Percentiles rank a stretch among this genome's conserved stretches.
phyloP scores from a whole-genome alignment of 345 rosid species.

The Combretum micranthum region DNA sequence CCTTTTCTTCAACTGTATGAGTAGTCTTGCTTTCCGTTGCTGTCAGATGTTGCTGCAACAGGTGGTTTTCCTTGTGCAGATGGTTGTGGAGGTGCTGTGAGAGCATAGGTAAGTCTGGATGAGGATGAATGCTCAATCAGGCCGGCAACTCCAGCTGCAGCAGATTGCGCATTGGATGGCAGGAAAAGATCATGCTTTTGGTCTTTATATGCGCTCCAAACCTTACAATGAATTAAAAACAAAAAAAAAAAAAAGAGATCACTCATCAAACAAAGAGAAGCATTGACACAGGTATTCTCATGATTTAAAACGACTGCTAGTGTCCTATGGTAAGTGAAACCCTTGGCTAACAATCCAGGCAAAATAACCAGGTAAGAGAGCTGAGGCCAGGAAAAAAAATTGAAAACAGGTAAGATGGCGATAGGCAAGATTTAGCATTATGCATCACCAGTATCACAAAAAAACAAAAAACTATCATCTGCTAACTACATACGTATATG shows the following conservation, averaged over 20 bases:
- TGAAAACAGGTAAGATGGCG: too few relatives aligned
- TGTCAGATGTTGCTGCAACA: slow-evolving; percentile 15
- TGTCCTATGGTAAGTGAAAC: too few relatives aligned
- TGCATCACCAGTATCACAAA: too few relatives aligned
- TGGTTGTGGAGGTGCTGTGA: slow-evolving; percentile 68
- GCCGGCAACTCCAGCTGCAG: slow-evolving; percentile 95
- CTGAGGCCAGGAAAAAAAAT: too few relatives aligned
- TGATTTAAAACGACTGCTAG: too few relatives aligned
- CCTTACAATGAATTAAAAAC: slow-evolving; percentile 31
- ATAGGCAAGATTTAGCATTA: too few relatives aligned
- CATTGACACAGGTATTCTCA: neutral
- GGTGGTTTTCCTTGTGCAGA: slow-evolving; percentile 27
- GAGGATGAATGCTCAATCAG: slow-evolving; percentile 73
- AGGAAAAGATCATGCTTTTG: slow-evolving; percentile 98
- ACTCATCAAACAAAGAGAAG: neutral
- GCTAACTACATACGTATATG: too few relatives aligned
- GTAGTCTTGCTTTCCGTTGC: slow-evolving; percentile 32
- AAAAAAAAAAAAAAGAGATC: neutral
- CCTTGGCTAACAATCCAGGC: too few relatives aligned
- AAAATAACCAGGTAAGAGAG: too few relatives aligned
- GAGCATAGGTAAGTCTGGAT: slow-evolving; percentile 69
- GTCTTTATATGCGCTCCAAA: slow-evolving; percentile 94
- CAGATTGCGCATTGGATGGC: slow-evolving; percentile 88
- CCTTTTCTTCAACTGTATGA: slow-evolving; percentile 17
- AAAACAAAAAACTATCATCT: too few relatives aligned